Evolutionary conservation across 176 grass and related monocot genomes (phyloP).

Genomic region (Canna indica): DNA sequence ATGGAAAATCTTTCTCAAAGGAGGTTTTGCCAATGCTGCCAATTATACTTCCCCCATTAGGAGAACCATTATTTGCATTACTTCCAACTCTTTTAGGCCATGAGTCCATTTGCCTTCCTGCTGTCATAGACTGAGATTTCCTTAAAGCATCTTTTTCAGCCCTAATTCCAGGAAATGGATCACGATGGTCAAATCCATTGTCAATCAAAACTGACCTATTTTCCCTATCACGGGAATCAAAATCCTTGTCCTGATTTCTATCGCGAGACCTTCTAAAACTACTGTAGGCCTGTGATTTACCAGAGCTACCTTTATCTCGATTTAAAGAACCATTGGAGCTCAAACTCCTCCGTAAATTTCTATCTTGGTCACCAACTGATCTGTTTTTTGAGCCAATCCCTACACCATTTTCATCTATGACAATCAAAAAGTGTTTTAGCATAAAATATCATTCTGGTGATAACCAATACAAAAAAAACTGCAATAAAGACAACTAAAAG

Average conservation of each 20-base stretch:
- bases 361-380: conserved; percentile 21
- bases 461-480: conserved; percentile 5
- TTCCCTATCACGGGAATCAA: conserved; percentile 21
- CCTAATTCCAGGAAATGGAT: not conserved
- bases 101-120: conserved; percentile 17
- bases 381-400: conserved; percentile 30
- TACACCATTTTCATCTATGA: conserved; percentile 30
- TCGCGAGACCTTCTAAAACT: conserved; percentile 34
- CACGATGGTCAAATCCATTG: conserved; percentile 25
- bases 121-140: conserved; percentile 27
- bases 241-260: conserved; percentile 27
- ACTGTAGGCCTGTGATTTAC: conserved; percentile 37
- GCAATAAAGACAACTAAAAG: not conserved
- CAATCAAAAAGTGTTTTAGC: not conserved
- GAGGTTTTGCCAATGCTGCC: conserved; percentile 1
- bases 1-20: conserved; percentile 43
- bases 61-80: conserved; percentile 19
- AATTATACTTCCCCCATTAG: conserved; percentile 13
- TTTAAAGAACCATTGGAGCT: conserved; percentile 22
- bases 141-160: conserved; percentile 23
- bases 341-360: conserved; percentile 15
- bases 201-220: conserved; percentile 16
- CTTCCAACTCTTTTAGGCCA: conserved; percentile 24
- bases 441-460: not conserved
- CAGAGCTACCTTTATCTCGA: conserved; percentile 17